Base-by-base conservation (phyloP, 495 filamentous ascomycete genomes). In the Xylaria flabelliformis region DNA sequence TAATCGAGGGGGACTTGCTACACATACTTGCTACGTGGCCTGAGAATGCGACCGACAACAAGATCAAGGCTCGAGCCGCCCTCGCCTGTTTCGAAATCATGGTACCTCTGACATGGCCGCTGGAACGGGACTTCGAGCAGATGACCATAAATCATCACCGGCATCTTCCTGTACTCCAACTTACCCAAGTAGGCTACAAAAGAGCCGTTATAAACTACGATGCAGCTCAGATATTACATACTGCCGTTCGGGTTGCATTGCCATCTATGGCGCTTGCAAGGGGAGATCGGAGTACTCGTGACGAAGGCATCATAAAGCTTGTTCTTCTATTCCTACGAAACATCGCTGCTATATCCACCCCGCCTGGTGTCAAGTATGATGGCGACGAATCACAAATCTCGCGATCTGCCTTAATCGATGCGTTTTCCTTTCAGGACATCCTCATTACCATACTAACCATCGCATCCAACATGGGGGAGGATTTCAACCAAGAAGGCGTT, bases 121-220 rank as follows among this genome's bases (percentile, higher is more conserved):
- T 96, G 71, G 94, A 98, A 74, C 90, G 92, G 73, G 89, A 95
- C 73, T 71, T 71, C 50, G 85, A 87, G 34, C 87, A 93, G 73
- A 96, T 95, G 91, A 98, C 94, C 4, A 84, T 93, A 74, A 98
- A 98, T 79, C 94, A 98, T 78, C 91, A 96, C 77, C 89, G 93
- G 59, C 97, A 99, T 81, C 85, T 93, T 32, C 93, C 95, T 7
- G 97, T 94, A 64, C 84, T 99, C 13, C 91, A 95, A 79, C 88
- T 97, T 69, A 92, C 92, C 2, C 97, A 98, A 74, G 85, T 94
- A 2, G 87, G 87, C 42, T 99, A 99, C 82, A 99, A 99, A 82
- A 87, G 92, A 62, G 90, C 90, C 29, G 90, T 98, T 53, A 88
- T 99, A 50, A 93, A 93, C 71, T 91, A 91, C 81, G 91, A 93